A percentile compares a stretch with the other conserved stretches of the same genome.
These are phyloP conservation scores for Usnea hakonensis DNA, from an alignment of 495 filamentous ascomycete genomes.

Conservation along the genomic window DNA sequence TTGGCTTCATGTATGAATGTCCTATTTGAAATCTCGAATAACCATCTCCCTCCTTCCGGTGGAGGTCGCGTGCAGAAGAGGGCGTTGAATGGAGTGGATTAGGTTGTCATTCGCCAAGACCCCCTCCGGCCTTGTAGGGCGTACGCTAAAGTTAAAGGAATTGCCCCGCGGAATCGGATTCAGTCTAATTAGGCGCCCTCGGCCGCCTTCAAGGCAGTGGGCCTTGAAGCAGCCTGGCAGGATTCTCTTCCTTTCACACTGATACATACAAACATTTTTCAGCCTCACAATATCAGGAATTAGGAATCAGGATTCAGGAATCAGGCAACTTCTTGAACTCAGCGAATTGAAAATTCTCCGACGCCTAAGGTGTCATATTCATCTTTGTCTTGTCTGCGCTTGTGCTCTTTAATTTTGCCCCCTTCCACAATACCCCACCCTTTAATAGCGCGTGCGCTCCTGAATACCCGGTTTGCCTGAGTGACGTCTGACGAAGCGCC, in stretches of 20 bases:
- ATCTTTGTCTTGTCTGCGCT: not conserved
- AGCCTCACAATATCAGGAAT: constrained; percentile 8
- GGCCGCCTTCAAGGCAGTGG: not conserved
- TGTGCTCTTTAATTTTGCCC: not conserved
- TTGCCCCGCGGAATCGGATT: not conserved
- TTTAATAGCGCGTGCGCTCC: constrained; percentile 7
- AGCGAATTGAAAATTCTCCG: not conserved
- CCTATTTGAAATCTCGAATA: too few relatives aligned
- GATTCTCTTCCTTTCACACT: not conserved
- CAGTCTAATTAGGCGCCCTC: not conserved
- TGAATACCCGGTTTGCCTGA: constrained; percentile 2
- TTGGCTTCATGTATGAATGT: too few relatives aligned
- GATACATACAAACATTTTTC: constrained; percentile 4
- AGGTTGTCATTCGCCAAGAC: too few relatives aligned
- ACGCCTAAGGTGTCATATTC: not conserved
- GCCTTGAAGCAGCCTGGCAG: not conserved
- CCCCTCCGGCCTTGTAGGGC: not conserved
- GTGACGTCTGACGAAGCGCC: not conserved
- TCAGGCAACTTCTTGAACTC: not conserved
- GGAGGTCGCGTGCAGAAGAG: not conserved
- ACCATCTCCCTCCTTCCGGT: too few relatives aligned
- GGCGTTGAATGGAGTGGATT: not conserved
- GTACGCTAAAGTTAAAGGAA: too few relatives aligned
- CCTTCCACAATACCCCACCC: constrained; percentile 1
- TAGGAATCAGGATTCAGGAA: too few relatives aligned